Conservation (phyloP, 129 eudicot species). For the Silybum marianum region DNA sequence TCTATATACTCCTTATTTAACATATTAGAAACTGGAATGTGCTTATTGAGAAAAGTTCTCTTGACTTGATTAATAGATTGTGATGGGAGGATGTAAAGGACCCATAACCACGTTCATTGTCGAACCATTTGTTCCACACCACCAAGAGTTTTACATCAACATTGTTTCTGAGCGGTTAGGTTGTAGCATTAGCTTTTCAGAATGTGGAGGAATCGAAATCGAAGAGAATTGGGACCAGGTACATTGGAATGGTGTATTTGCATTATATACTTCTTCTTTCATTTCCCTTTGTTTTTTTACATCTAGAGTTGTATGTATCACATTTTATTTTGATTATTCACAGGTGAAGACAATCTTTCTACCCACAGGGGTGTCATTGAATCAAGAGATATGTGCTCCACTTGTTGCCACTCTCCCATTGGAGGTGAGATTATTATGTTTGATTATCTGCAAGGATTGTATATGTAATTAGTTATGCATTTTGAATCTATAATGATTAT, state of each 20-base stretch:
- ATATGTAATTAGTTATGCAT: not conserved
- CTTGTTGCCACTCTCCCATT: slow-evolving; percentile 97
- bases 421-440: slow-evolving; percentile 54
- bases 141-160: slow-evolving; percentile 80
- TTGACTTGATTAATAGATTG: slow-evolving; percentile 56
- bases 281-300: not conserved
- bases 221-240: slow-evolving; percentile 99
- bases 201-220: slow-evolving; percentile 95
- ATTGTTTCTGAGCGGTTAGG: slow-evolving; percentile 93
- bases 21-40: not conserved
- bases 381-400: slow-evolving; percentile 87
- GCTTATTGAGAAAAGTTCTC: not conserved
- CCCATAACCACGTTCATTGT: slow-evolving; percentile 95
- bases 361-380: slow-evolving; percentile 77
- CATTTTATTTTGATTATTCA: slow-evolving; percentile 10
- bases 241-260: slow-evolving; percentile 10
- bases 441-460: not conserved
- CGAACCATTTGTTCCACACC: slow-evolving; percentile 91
- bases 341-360: slow-evolving; percentile 87
- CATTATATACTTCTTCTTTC: not conserved
- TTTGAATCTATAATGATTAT: slow-evolving; percentile 4
- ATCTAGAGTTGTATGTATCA: not conserved
- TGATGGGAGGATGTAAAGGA: slow-evolving; percentile 94
- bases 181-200: slow-evolving; percentile 92
- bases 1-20: not conserved